phyloP scores from a whole-genome alignment of 768 basidiomycete species.

The Baorangia bicolor region DNA sequence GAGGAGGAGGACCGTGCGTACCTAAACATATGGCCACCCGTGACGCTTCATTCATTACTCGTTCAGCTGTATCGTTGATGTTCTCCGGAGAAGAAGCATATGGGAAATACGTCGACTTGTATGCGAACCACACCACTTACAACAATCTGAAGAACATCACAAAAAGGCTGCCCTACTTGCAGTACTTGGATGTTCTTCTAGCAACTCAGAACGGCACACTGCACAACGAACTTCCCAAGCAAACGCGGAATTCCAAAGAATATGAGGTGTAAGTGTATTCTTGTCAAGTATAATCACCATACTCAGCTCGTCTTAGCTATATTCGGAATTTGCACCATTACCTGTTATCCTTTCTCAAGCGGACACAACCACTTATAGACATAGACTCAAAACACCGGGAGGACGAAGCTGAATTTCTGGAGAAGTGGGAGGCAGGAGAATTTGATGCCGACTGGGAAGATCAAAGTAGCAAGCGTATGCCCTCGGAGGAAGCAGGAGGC shows the following conservation, averaged over 20 bases:
- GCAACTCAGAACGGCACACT: slow-evolving; percentile 57
- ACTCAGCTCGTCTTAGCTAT: slow-evolving; percentile 53
- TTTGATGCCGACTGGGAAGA: slow-evolving; percentile 73
- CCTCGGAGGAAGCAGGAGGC: slow-evolving; percentile 51
- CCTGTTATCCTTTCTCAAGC: slow-evolving; percentile 81
- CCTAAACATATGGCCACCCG: neutral
- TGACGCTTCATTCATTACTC: slow-evolving; percentile 9
- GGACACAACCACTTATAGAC: slow-evolving; percentile 82
- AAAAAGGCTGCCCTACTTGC: slow-evolving; percentile 85
- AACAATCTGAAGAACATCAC: slow-evolving; percentile 85
- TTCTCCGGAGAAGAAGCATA: slow-evolving; percentile 97
- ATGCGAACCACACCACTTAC: slow-evolving; percentile 84
- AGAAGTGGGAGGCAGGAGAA: slow-evolving; percentile 76
- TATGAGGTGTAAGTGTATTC: slow-evolving; percentile 67
- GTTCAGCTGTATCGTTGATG: slow-evolving; percentile 69
- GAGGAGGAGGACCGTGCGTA: slow-evolving; percentile 87
- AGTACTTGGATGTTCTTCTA: slow-evolving; percentile 88
- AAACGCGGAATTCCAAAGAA: slow-evolving; percentile 67
- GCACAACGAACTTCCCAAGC: slow-evolving; percentile 68
- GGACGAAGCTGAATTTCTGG: slow-evolving; percentile 68
- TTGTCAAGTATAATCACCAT: slow-evolving; percentile 4
- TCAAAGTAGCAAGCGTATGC: slow-evolving; percentile 36
- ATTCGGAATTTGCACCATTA: slow-evolving; percentile 81
- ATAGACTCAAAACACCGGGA: slow-evolving; percentile 64
- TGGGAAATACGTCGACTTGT: slow-evolving; percentile 93